Evolutionary conservation across 257 asterid genomes (phyloP).

Genomic region (Solanum arcanum): DNA sequence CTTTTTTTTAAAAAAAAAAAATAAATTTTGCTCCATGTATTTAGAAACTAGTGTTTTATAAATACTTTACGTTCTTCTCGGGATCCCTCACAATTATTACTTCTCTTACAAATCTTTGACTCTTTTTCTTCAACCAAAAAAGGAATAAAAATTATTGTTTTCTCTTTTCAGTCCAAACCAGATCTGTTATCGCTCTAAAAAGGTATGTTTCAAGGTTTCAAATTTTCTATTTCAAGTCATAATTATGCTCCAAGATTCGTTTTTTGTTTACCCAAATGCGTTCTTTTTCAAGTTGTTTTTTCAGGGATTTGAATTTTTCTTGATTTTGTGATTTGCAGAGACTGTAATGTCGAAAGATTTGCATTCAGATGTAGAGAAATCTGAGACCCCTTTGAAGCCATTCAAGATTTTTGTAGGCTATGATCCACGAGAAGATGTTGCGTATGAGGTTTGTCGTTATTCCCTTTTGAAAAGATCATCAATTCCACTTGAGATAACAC

Average conservation of each 20-base stretch:
- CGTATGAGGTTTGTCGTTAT: conserved; percentile 72
- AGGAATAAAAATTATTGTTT: neutral
- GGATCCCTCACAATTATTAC: neutral
- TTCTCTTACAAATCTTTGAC: neutral
- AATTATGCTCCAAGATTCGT: neutral
- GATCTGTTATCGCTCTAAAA: neutral
- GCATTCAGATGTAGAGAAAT: neutral
- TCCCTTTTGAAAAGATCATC: conserved; percentile 63
- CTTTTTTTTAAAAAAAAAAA: no score
- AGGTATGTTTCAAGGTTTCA: neutral
- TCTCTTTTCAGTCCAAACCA: neutral
- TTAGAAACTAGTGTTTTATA: neutral
- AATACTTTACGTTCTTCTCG: neutral
- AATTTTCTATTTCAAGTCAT: neutral
- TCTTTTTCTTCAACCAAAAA: neutral
- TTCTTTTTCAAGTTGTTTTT: neutral
- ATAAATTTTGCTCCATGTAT: neutral
- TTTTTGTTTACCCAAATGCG: neutral
- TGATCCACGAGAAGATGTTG: conserved; percentile 65
- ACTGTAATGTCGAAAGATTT: conserved; percentile 8
- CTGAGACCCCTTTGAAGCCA: neutral
- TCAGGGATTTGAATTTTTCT: neutral
- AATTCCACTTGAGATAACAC: conserved; percentile 53
- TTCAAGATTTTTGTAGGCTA: conserved; percentile 76
- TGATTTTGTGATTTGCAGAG: neutral